phyloP scores from a whole-genome alignment of 768 basidiomycete species.

The Pisolithus orientalis region DNA sequence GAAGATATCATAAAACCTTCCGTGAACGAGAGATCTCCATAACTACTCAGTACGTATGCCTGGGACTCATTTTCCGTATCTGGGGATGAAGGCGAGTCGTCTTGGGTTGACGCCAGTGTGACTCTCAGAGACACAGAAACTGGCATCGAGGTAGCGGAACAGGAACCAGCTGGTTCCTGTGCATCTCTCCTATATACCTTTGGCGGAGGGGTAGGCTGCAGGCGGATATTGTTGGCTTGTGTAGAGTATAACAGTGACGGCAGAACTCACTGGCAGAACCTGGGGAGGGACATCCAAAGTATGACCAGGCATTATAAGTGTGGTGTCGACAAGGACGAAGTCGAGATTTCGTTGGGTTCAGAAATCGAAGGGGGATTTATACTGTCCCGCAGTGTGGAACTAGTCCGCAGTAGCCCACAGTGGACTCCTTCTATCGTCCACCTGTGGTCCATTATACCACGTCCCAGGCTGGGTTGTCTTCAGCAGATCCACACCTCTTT shows the following conservation, averaged over 20 bases:
- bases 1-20: constrained; percentile 31
- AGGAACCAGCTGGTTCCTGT: neutral
- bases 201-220: constrained; percentile 7
- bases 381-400: no score
- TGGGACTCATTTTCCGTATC: constrained; percentile 24
- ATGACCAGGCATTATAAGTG: constrained; percentile 6
- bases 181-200: neutral
- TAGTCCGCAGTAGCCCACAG: no score
- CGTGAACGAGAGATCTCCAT: constrained; percentile 40
- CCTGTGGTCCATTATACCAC: no score
- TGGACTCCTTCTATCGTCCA: no score
- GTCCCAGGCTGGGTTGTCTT: no score
- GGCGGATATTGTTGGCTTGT: neutral
- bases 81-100: neutral
- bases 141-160: neutral
- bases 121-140: neutral
- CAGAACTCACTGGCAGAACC: constrained; percentile 6
- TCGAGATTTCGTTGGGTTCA: neutral
- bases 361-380: neutral
- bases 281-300: neutral
- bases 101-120: neutral
- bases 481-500: no score
- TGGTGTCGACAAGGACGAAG: neutral
- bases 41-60: constrained; percentile 36
- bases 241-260: no score